Base-by-base conservation (phyloP, 768 basidiomycete species). In the Auricularia cornea region DNA sequence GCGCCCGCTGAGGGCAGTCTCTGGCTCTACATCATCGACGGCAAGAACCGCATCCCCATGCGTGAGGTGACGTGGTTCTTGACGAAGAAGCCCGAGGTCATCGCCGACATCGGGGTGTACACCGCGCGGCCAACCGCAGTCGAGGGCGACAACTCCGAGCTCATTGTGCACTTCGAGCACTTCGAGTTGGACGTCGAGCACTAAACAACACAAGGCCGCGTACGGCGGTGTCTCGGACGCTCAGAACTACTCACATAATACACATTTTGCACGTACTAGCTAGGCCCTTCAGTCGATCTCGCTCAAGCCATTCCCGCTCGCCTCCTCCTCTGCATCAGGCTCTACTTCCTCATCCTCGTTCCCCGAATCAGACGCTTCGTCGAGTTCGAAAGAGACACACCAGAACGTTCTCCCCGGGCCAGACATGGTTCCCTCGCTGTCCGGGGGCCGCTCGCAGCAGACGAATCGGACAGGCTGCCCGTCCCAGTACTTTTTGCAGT, bases 401-500 rank as follows among this genome's bases (percentile, higher is more conserved):
- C 80, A 82, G 64, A 81, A 76, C 16, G 80, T 61, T 28, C 73
- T 71, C 8, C 79, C 79, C 64, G 76, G 69, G 1, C 77, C 75
- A 20, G 23, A 28, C 26, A 38, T 23, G 23, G 12, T 40, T 31
- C 57, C 63, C 29, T 40, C 57, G 6, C 23, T 41, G n/a, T 26
- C 29, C 14, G 14, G 63, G 29, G 29, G 60, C 65, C 84, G 81
- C 69, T 89, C 81, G 70, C 89, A 90, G 72, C 94, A 96, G 23
- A 92, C 80, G 72, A 96, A 98, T 23, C 84, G 80, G 35, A 95
- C 90, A 0, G 91, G 93, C 74, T 95, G 93, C 28, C 92, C 90
- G 67, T 96, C 93, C 95, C 95, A 98, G 70, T 96, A 96, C 68
- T 83, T 79, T 71, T 88, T 81, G 35, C 98, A 75, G 71, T 93